These are phyloP conservation scores for Cucumis sativus DNA, from an alignment of 306 rosid species.

Conservation along the genomic window DNA sequence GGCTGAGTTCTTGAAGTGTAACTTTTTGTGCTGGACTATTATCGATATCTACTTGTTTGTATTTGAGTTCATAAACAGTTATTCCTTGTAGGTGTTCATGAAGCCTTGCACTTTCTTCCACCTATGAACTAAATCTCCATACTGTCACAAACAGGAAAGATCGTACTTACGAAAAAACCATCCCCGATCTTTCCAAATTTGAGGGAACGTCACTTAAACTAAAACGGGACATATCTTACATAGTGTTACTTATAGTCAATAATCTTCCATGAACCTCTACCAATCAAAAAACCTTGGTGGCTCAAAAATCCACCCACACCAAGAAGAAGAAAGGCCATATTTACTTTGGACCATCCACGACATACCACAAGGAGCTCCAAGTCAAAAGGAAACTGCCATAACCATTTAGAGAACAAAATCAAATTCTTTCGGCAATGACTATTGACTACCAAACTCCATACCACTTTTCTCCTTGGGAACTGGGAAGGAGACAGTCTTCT, in stretches of 20 bases:
- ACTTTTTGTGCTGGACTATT: too few relatives aligned
- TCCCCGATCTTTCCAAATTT: background rate
- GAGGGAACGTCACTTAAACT: background rate
- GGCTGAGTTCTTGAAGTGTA: too few relatives aligned
- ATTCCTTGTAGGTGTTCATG: too few relatives aligned
- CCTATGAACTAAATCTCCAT: background rate
- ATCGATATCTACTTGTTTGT: too few relatives aligned
- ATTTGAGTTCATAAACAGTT: too few relatives aligned
- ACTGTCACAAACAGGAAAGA: background rate
- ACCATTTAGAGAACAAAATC: background rate
- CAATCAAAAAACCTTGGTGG: background rate
- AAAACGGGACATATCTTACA: background rate
- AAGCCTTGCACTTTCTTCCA: too few relatives aligned
- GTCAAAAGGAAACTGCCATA: background rate
- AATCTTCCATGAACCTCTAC: background rate
- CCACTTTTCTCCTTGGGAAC: background rate
- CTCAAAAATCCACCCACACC: background rate
- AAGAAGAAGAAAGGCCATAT: background rate
- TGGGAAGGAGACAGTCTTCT: background rate
- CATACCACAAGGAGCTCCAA: background rate
- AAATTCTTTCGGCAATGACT: background rate
- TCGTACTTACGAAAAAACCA: background rate
- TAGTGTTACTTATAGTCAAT: background rate
- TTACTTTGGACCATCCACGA: background rate
- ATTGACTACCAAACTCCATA: background rate